Evolutionary conservation across 331 rosid genomes (phyloP).

Genomic region (Pyrus hybrid): DNA sequence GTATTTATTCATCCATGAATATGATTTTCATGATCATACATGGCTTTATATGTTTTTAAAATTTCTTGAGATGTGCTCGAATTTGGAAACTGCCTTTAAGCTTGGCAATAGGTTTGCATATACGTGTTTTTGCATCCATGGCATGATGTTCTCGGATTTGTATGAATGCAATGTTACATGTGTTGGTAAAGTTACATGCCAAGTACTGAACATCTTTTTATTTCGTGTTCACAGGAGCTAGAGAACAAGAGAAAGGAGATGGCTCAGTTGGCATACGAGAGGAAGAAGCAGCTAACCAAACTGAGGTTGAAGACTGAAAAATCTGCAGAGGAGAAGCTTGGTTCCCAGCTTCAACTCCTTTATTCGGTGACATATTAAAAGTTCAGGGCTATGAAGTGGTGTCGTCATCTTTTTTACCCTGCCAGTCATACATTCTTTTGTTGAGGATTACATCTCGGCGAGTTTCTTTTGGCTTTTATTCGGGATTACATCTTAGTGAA

Average conservation of each 20-base stretch:
- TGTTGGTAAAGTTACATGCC: background rate
- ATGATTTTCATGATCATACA: background rate
- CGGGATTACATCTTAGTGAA: slow-evolving; percentile 4
- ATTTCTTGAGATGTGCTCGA: background rate
- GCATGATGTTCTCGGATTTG: background rate
- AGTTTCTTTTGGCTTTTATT: background rate
- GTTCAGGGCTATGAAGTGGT: background rate
- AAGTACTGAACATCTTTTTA: background rate
- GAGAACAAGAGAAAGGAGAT: slow-evolving; percentile 70
- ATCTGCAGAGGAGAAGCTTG: slow-evolving; percentile 59
- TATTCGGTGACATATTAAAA: slow-evolving; percentile 48
- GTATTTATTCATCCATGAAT: background rate
- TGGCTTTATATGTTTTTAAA: background rate
- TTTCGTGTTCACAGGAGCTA: slow-evolving; percentile 34
- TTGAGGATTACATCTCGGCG: slow-evolving; percentile 2
- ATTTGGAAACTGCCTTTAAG: background rate
- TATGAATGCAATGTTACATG: background rate
- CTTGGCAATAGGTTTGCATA: no score
- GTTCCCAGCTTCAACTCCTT: slow-evolving; percentile 50
- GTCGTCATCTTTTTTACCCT: background rate
- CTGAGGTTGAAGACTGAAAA: slow-evolving; percentile 42
- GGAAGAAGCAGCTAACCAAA: slow-evolving; percentile 54
- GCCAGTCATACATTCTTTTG: slow-evolving; percentile 14
- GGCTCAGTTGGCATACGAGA: slow-evolving; percentile 41
- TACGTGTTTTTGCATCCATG: no score